phyloP scores from a whole-genome alignment of 148 eudicot genomes.

The Selenicereus undatus region DNA sequence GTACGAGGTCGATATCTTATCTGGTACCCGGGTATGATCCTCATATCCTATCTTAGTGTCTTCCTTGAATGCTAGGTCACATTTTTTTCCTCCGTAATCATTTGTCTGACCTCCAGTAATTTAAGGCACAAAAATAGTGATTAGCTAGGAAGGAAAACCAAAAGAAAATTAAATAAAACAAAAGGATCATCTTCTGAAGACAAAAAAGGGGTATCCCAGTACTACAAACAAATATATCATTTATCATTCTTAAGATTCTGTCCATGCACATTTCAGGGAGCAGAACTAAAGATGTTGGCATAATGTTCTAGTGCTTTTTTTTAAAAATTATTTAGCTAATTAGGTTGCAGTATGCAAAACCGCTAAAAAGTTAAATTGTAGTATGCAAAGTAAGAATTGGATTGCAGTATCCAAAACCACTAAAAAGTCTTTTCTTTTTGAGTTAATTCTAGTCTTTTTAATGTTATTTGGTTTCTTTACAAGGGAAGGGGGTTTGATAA shows the following conservation, averaged over 20 bases:
- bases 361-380: no score
- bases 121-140: not conserved
- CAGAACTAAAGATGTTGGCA: no score
- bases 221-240: not conserved
- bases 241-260: not conserved
- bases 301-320: not conserved
- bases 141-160: not conserved
- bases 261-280: not conserved
- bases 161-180: not conserved
- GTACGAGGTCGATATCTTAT: slow-evolving; percentile 88
- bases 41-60: not conserved
- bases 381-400: no score
- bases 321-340: no score
- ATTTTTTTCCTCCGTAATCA: not conserved
- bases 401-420: no score
- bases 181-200: not conserved
- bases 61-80: not conserved
- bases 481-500: no score
- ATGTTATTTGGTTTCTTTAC: no score
- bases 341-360: no score
- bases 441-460: no score
- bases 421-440: no score
- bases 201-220: not conserved
- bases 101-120: not conserved
- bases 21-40: slow-evolving; percentile 81